Evolutionary conservation across 2,329 filamentous ascomycete species (phyloP), one percentile per base, ranked within the genome.

Genomic region (Neopestalotiopsis sp.): DNA sequence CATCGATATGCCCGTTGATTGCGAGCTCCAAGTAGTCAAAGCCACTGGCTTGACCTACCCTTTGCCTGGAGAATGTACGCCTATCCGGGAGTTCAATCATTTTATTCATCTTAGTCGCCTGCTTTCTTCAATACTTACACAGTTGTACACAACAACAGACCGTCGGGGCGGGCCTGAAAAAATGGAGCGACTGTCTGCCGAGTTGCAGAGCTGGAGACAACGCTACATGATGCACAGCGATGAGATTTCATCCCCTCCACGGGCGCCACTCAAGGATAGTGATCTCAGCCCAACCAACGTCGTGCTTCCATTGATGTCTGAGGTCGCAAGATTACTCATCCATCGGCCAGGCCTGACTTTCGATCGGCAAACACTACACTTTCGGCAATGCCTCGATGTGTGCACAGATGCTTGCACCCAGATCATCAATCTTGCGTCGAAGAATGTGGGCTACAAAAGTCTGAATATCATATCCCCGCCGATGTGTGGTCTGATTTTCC

Each of bases 111-210:
- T 67, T 1, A 56, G n/a, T 28, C 66, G 34, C 1, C 28, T 67
- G 9, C n/a, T 67, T 12, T 49, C 66, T 4, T 49, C 66, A 14
- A 38, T 45, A 13, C 58, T 63, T 4, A 45, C 58, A 40, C 66
- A 67, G 20, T 30, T 67, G n/a, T 67, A 67, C 58, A 63, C 66
- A 5, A 67, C 66, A 13, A 67, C 66, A 57, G 40, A 67, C 30
- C 66, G 58, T n/a, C 57, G 59, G 7, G 58, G 58, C 14, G 58
- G 58, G 4, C 34, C 28, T 14, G 58, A 52, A 9, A 67, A 63
- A 59, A 67, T 67, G 17, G 20, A 28, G 13, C 17, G 66, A 17
- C 66, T 67, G n/a, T 30, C 24, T 10, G 30, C 28, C 12, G 4
- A 38, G 9, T 34, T 62, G 12, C 58, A 38, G 12, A 9, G 34